A percentile compares a stretch with the other conserved stretches of the same genome.
Evolutionary conservation across 1,139 yeast genomes (phyloP).

Genomic region (Debaryomyces sp.): DNA sequence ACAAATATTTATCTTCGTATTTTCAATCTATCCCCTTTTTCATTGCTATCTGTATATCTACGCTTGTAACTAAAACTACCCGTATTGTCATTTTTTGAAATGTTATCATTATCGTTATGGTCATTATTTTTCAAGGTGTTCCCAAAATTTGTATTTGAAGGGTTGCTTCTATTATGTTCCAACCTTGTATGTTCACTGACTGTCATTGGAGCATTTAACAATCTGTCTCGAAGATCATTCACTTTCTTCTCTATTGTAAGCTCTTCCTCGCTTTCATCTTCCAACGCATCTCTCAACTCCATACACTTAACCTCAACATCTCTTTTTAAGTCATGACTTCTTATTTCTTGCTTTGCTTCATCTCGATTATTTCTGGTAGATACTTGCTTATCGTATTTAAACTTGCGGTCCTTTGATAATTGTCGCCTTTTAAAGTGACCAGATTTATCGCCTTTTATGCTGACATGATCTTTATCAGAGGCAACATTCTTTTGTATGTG

Average conservation of each 20-base stretch:
- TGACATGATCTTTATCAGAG: conserved; percentile 16
- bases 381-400: conserved; percentile 20
- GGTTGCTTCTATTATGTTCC: neutral
- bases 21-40: neutral
- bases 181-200: neutral
- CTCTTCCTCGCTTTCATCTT: conserved; percentile 46
- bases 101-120: neutral
- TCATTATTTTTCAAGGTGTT: neutral
- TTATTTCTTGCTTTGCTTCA: conserved; percentile 32
- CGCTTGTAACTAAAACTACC: neutral
- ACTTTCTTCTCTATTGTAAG: conserved; percentile 28
- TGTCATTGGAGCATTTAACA: neutral
- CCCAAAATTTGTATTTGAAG: neutral
- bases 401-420: conserved; percentile 17
- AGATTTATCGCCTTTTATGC: conserved; percentile 22
- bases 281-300: conserved; percentile 58
- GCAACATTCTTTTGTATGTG: conserved; percentile 57
- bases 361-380: conserved; percentile 20
- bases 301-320: conserved; percentile 55
- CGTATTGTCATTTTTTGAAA: neutral
- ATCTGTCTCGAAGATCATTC: conserved; percentile 25
- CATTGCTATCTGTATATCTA: neutral
- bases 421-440: conserved; percentile 40
- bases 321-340: conserved; percentile 51
- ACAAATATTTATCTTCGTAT: neutral